phyloP scores from a whole-genome alignment of 2,329 filamentous ascomycete genomes.

The Fusarium caatingaense region DNA sequence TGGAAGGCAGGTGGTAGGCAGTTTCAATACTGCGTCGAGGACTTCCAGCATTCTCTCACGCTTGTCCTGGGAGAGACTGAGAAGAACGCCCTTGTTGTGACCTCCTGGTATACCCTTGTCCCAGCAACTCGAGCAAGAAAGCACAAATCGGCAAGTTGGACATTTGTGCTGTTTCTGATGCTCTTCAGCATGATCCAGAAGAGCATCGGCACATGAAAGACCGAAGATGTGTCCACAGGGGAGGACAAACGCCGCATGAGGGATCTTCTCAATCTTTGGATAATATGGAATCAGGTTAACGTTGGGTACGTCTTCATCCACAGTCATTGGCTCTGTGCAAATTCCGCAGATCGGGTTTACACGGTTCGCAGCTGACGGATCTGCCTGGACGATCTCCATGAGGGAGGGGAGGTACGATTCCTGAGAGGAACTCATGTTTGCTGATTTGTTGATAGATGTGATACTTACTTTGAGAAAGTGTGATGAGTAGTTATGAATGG shows the following conservation, averaged over 20 bases:
- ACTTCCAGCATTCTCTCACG: neutral
- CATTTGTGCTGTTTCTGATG: neutral
- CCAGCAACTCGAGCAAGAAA: neutral
- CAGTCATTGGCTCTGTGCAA: constrained; percentile 5
- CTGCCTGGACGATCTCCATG: neutral
- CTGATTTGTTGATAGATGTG: neutral
- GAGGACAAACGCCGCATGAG: neutral
- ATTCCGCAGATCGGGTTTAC: constrained; percentile 8
- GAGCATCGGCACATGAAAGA: neutral
- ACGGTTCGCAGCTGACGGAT: neutral
- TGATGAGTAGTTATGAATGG: neutral
- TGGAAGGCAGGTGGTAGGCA: neutral
- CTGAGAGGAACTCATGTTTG: neutral
- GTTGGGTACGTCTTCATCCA: neutral
- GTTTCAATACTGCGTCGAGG: neutral
- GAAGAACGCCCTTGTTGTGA: neutral
- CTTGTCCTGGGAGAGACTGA: neutral
- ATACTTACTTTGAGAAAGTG: neutral
- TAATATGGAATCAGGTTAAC: neutral
- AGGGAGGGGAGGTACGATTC: neutral
- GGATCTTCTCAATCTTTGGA: no score
- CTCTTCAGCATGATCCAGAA: accelerated
- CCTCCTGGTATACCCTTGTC: neutral
- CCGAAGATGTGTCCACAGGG: constrained; percentile 27
- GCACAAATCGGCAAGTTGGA: constrained; percentile 5